Percentiles rank a stretch among this genome's conserved stretches.
These are phyloP conservation scores for Apodospora peruviana DNA, from an alignment of 495 filamentous ascomycete genomes.

Conservation along the genomic window DNA sequence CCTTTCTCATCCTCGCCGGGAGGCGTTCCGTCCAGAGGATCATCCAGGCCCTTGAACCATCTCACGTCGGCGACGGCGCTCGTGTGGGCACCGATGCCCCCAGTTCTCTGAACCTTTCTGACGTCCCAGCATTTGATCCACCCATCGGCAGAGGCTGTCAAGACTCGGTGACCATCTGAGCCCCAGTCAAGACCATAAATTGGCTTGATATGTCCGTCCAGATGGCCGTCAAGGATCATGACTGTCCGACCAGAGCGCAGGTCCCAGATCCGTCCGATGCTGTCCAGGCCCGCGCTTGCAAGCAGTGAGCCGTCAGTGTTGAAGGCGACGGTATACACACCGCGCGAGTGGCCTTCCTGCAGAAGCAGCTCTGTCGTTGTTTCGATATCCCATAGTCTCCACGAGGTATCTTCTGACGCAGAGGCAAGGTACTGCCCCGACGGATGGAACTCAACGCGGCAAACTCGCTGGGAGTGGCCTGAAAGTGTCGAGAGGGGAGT, in stretches of 20 bases:
- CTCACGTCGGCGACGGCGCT: conserved; percentile 87
- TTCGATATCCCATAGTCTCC: conserved; percentile 92
- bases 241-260: conserved; percentile 88
- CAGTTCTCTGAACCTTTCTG: conserved; percentile 74
- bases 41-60: conserved; percentile 84
- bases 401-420: conserved; percentile 93
- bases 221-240: conserved; percentile 79
- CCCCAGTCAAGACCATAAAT: conserved; percentile 93
- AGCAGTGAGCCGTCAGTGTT: conserved; percentile 86
- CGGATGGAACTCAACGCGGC: conserved; percentile 89
- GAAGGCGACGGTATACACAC: conserved; percentile 84
- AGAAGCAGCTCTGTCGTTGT: conserved; percentile 76
- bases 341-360: conserved; percentile 91
- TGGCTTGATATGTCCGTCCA: conserved; percentile 88
- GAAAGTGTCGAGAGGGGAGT: conserved; percentile 77
- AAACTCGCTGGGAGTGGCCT: conserved; percentile 83
- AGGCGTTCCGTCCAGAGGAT: conserved; percentile 49
- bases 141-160: conserved; percentile 88
- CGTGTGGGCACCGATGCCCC: conserved; percentile 84
- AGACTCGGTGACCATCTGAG: conserved; percentile 78
- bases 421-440: conserved; percentile 87
- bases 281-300: conserved; percentile 86
- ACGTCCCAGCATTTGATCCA: conserved; percentile 98
- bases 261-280: conserved; percentile 95
- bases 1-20: conserved; percentile 59